These are phyloP conservation scores for Kwoniella shivajii DNA, from an alignment of 1,284 basidiomycete species.

Conservation along the genomic window DNA sequence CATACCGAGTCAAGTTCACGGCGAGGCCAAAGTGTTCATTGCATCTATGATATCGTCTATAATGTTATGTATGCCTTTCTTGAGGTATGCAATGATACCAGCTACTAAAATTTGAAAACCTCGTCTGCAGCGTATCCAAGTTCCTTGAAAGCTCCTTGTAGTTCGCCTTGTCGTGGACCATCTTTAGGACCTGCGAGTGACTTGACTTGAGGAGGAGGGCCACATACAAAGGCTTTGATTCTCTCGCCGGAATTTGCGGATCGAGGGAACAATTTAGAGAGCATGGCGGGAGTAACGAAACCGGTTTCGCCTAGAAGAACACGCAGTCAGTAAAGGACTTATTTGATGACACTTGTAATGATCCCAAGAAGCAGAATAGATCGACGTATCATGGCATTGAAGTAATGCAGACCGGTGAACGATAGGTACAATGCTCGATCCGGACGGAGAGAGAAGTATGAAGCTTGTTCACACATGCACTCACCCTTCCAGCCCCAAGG, in stretches of 20 bases:
- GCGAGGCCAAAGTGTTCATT: background rate
- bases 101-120: slow-evolving; percentile 55
- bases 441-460: too few relatives aligned
- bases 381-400: too few relatives aligned
- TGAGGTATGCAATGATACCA: too few relatives aligned
- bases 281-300: slow-evolving; percentile 69
- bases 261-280: slow-evolving; percentile 69
- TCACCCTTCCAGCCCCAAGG: slow-evolving; percentile 70
- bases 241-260: slow-evolving; percentile 72
- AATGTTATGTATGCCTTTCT: too few relatives aligned
- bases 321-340: background rate
- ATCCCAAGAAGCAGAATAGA: too few relatives aligned
- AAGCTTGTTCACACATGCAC: too few relatives aligned
- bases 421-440: too few relatives aligned
- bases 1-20: background rate
- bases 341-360: too few relatives aligned
- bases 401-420: too few relatives aligned
- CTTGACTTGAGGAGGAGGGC: slow-evolving; percentile 83
- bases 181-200: slow-evolving; percentile 65
- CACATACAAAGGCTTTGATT: slow-evolving; percentile 87
- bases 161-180: slow-evolving; percentile 75
- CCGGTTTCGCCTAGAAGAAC: slow-evolving; percentile 62
- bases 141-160: slow-evolving; percentile 82
- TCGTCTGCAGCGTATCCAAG: slow-evolving; percentile 80
- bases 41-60: background rate